Base-by-base conservation (phyloP, 176 grass and related monocot genomes). In the Neostapfia colusana region DNA sequence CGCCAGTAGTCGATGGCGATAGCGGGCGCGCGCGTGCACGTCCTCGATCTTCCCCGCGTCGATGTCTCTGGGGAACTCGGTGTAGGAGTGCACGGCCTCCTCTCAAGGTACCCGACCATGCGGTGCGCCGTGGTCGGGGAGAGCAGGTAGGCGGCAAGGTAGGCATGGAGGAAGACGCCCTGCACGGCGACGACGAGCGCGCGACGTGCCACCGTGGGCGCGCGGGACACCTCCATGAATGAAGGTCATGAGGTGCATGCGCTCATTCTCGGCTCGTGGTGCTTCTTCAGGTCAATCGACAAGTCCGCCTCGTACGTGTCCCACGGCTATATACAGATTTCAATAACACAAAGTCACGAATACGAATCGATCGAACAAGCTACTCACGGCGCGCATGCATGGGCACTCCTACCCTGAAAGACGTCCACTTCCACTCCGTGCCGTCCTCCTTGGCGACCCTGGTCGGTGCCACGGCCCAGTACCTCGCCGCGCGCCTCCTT, bases 251-350 rank as follows among this genome's bases (percentile, higher is more conserved):
- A 55, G 53, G 53, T 55, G 53, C 53, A 55, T 55, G 53, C 53
- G 53, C 53, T 55, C 53, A 20, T 55, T 55, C 53, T 55, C 53
- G 53, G 53, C 53, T 55, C 53, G n/a, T 55, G 53, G 53, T 55
- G 53, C 53, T 55, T 55, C 20, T 5, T 21, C 53, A 55, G 6
- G 53, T 55, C 53, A 20, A 55, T 55, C 53, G 53, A 55, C 53
- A 55, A 6, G 53, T 55, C 53, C 20, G 20, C 53, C 18, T 55
- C 53, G 53, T 55, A 55, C n/a, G 53, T 55, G 20, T 55, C 53
- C 53, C 53, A 55, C 20, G 53, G 20, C 53, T 55, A 6, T 20
- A 21, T 3, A 53, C 14, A 18, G 3, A 3, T 10, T 50, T 13
- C 43, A 50, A 50, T 41, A 1, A 55, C 11, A 0, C 43, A 45